Base-by-base conservation (phyloP, 2,329 filamentous ascomycete genomes). In the Penicillium nordicum region DNA sequence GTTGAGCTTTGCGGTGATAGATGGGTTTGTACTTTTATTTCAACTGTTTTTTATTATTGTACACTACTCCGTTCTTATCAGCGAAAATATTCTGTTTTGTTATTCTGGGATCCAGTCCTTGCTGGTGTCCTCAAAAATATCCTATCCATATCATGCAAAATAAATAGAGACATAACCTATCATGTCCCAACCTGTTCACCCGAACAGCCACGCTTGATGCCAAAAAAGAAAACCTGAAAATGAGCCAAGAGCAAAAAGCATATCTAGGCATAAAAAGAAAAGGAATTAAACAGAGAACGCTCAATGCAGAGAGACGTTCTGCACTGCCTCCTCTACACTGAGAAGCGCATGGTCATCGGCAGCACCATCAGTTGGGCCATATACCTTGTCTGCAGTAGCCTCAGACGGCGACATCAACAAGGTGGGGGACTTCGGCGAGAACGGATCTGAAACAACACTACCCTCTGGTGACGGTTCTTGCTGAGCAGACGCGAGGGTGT, bases 241-340 rank as follows among this genome's bases (percentile, higher is more conserved):
- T 34, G 36, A 49, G 29, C 16, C 37, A 36, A 11, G 8, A 25
- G 29, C 37, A 27, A 53, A 34, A 16, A 36, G 45, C 36, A 18
- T 46, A 29, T 56, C 29, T 43, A 50, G 27, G 27, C 5, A 34
- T 6, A n/a, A 36, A 48, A 30, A 21, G 8, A 29, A 44, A 25
- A 4, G 8, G 40, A 41, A 18, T 21, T 18, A 34, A 41, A 32
- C 18, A 29, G 21, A 12, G 18, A 60, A 14, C 21, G 6, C 36
- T 62, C 49, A 64, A 50, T 62, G 57, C 44, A 68, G 44, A 36
- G 69, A 69, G 21, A 71, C 67, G 49, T 70, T 72, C 53, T 72
- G 68, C 53, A 73, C 63, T 2, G 71, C 71, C 48, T 72, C 66
- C 48, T 73, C 70, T 5, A 73, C 68, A 54, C 70, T 72, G 10